Evolutionary conservation across 345 rosid genomes (phyloP), one percentile per base, ranked within the genome.

Genomic region (Linum lewisii): DNA sequence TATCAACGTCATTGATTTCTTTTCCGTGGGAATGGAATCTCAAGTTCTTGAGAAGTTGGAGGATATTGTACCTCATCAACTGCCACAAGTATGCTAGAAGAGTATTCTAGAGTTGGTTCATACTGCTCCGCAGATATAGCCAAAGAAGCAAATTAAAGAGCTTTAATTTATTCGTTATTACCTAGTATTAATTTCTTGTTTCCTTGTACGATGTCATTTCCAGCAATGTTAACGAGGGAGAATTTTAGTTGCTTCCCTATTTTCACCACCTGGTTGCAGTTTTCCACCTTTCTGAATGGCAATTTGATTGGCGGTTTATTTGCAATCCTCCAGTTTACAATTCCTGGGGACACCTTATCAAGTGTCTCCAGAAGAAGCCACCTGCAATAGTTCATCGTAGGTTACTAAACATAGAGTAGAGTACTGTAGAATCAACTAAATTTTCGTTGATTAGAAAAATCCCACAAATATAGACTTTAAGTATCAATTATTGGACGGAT

Each of bases 241-340:
- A 93, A 93, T 74, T 87, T 89, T 68, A 93, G 78, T 58, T 93
- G 97, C 69, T 87, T 93, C 64, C 99, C 99, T 66, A 93, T 59
- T 77, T 93, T 89, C 54, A 93, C 89, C 24, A 89, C 97, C 65
- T 93, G 99, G 58, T 93, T 93, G 66, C 97, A 93, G 69, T 93
- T 89, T 63, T 89, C 99, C 64, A 93, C 97, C 84, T 89, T 93
- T 78, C 80, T 87, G 78, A 93, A 93, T 53, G 97, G 99, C 79
- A 88, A 67, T 69, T 93, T 89, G 57, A 89, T 93, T 1, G 99
- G 99, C 61, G 97, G 95, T 81, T 78, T 93, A 82, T 85, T 93
- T 63, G 97, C 95, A 61, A 81, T 57, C 73, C 83, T 89, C 97
- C 99, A 93, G 51, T 83, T 85, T 29, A 93, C 99, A 56, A 89